Base-by-base conservation (phyloP, 2,329 filamentous ascomycete genomes). In the Calcarisporium arbuscula region DNA sequence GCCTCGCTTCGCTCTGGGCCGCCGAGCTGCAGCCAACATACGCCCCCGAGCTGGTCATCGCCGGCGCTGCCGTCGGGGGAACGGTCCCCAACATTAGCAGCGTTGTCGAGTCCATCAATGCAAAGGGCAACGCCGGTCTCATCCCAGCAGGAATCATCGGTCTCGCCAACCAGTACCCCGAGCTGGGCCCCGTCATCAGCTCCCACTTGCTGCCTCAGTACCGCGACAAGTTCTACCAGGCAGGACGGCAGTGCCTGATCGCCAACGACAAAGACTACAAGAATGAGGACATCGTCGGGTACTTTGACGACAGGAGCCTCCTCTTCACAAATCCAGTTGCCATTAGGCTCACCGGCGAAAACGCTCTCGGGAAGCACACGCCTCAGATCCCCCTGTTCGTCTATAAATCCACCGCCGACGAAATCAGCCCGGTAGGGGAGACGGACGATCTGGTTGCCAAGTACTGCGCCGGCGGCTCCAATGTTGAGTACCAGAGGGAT, bases 351-450 rank as follows among this genome's bases (percentile, higher is more conserved):
- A 34, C 47, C 1, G 45, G 53, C 7, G 54, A 52, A 28, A 43
- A 53, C 12, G 41, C 46, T 16, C 46, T 49, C 2, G 46, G 48
- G 9, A 58, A 64, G 26, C 58, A 63, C 2, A 50, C 58, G 0
- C 69, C 70, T 1, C 43, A 56, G 19, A 66, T 70, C 41, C 70
- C 70, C 0, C 30, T 74, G 4, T 68, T 66, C 40, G 50, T 68
- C 2, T 73, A 74, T 47, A 72, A 74, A 43, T 61, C 67, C 0
- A 54, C 64, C 17, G 39, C 47, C 3, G 70, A 75, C 30, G 59
- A 70, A 37, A 48, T 70, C 34, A 64, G 58, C 8, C 48, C 54
- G 3, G 52, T 70, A 4, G 49, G 45, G 4, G 59, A 64, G 14
- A 70, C 63, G 4, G 68, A 73, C 34, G 50, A 38, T 0, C 43